These are phyloP conservation scores for Kalmanozyma brasiliensis DNA, from an alignment of 1,284 basidiomycete species.

Conservation along the genomic window DNA sequence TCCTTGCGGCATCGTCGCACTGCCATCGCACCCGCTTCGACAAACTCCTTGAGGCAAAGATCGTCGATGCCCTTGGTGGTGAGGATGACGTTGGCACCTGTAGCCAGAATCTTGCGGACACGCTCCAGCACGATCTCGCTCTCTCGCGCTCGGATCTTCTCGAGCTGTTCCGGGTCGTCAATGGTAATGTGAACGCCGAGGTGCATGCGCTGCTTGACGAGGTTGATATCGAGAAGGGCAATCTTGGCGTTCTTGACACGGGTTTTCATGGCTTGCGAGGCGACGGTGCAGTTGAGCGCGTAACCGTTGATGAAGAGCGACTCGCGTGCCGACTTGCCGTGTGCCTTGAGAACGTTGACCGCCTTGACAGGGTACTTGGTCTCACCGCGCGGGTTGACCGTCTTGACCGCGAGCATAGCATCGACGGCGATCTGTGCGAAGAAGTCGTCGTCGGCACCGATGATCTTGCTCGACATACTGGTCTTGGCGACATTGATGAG, in stretches of 20 bases:
- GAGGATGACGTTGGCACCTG: constrained; percentile 95
- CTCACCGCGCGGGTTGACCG: constrained; percentile 92
- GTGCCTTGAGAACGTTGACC: constrained; percentile 98
- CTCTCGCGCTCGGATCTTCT: constrained; percentile 94
- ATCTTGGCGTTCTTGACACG: constrained; percentile 93
- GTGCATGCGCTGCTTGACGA: constrained; percentile 97
- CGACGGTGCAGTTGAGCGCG: constrained; percentile 98
- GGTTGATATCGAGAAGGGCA: constrained; percentile 97
- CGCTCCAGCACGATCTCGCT: constrained; percentile 95
- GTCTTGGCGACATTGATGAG: constrained; percentile 98
- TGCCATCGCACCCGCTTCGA: constrained; percentile 98
- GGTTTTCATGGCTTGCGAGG: constrained; percentile 99
- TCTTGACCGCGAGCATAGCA: constrained; percentile 97
- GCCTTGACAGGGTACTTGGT: constrained; percentile 99
- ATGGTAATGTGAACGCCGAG: constrained; percentile 97
- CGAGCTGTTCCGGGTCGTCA: constrained; percentile 92
- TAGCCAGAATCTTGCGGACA: constrained; percentile 92
- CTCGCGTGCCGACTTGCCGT: constrained; percentile 94
- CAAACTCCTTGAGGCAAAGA: constrained; percentile 96
- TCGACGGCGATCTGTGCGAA: constrained; percentile 99
- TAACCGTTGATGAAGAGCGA: constrained; percentile 96
- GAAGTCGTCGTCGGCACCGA: constrained; percentile 96
- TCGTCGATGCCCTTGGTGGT: constrained; percentile 99
- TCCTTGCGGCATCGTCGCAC: constrained; percentile 98
- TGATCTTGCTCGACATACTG: constrained; percentile 98